Percentiles rank a stretch among this genome's conserved stretches.
Conservation (phyloP, 2,329 filamentous ascomycete species). For the Aschersonia sp. region DNA sequence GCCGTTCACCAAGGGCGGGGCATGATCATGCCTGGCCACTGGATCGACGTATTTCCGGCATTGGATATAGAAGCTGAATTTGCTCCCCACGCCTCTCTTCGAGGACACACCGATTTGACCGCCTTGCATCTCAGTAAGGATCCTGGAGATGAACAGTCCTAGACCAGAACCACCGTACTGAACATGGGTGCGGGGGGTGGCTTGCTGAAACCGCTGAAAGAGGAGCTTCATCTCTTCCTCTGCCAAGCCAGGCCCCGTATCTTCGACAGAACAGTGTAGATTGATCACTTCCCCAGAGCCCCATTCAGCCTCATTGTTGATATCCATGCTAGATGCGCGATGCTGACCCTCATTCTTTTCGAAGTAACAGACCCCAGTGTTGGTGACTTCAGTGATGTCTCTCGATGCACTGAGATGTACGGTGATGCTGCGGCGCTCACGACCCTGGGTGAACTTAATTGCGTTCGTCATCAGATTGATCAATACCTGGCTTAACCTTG, state of each 20-base stretch:
- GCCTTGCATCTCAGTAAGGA: conserved; percentile 62
- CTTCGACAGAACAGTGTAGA: conserved; percentile 56
- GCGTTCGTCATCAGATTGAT: conserved; percentile 63
- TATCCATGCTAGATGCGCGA: conserved; percentile 19
- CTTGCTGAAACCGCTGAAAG: conserved; percentile 56
- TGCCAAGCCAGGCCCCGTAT: conserved; percentile 54
- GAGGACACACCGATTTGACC: conserved; percentile 64
- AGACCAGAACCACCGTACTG: conserved; percentile 58
- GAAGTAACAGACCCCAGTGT: conserved; percentile 30
- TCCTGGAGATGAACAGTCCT: conserved; percentile 62
- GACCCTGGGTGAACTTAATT: conserved; percentile 49
- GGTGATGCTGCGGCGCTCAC: conserved; percentile 42
- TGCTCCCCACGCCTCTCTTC: conserved; percentile 52
- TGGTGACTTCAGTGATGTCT: conserved; percentile 27
- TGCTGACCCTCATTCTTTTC: conserved; percentile 24
- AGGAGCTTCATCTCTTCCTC: conserved; percentile 51
- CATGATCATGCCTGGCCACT: conserved; percentile 19
- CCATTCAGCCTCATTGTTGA: conserved; percentile 49
- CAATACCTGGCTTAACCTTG: conserved; percentile 56
- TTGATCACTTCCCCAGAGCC: conserved; percentile 56
- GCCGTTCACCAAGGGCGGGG: conserved; percentile 20
- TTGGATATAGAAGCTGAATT: conserved; percentile 65
- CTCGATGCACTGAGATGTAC: conserved; percentile 51
- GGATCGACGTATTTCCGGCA: conserved; percentile 39
- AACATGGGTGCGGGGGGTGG: conserved; percentile 54